A percentile compares a stretch with the other conserved stretches of the same genome.
phyloP scores from a whole-genome alignment of 169 alveolate genomes.

The Plasmodium cynomolgi region DNA sequence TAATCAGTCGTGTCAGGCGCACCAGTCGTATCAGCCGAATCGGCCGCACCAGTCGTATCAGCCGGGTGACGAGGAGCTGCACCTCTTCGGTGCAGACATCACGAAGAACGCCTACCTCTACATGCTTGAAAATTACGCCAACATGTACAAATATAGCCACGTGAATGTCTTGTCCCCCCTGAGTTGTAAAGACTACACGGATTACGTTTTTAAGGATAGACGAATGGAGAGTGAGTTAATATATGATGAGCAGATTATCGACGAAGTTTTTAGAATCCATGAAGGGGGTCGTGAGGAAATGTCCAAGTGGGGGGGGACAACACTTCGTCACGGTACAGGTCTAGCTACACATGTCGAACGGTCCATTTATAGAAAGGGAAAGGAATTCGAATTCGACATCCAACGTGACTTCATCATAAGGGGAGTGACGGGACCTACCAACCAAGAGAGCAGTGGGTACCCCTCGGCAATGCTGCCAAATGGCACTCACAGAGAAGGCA shows the following conservation, averaged over 20 bases:
- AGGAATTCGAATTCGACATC: background rate
- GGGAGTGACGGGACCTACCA: background rate
- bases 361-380: background rate
- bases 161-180: constrained; percentile 2
- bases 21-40: background rate
- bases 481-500: background rate
- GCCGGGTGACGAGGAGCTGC: background rate
- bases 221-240: constrained; percentile 18
- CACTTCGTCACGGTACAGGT: background rate
- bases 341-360: background rate
- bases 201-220: constrained; percentile 38
- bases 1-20: background rate
- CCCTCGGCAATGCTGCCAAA: background rate
- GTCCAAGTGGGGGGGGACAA: background rate
- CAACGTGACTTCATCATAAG: background rate
- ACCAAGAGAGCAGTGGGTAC: background rate
- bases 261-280: constrained; percentile 14
- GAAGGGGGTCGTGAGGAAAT: background rate
- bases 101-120: constrained; percentile 22
- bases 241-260: constrained; percentile 42
- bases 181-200: constrained; percentile 32
- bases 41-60: background rate
- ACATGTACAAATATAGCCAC: constrained; percentile 4
- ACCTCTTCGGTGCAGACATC: constrained; percentile 51
- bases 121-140: constrained; percentile 24